A percentile compares a stretch with the other conserved stretches of the same genome.
phyloP scores from a whole-genome alignment of 140 eudicot species.

The Flaveria floridana region DNA sequence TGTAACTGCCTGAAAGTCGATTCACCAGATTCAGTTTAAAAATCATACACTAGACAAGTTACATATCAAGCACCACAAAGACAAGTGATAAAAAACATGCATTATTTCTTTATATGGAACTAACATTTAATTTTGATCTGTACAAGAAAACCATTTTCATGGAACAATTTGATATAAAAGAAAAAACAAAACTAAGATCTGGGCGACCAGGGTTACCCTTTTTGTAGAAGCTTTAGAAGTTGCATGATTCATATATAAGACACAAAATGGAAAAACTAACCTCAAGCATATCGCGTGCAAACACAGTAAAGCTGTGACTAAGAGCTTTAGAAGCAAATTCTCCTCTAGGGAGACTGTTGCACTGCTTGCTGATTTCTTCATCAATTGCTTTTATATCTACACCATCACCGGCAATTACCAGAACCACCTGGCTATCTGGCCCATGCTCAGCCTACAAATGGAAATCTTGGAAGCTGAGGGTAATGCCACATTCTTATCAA shows the following conservation, averaged over 20 bases:
- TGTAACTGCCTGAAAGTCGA: conserved; percentile 60
- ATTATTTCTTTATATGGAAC: too few species aligned
- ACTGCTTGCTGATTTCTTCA: conserved; percentile 75
- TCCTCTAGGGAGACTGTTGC: conserved; percentile 84
- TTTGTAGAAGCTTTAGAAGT: background rate
- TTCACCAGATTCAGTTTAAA: background rate
- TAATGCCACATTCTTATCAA: background rate
- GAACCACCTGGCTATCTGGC: conserved; percentile 97
- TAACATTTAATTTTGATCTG: too few species aligned
- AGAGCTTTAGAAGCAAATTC: conserved; percentile 85
- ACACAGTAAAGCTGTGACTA: conserved; percentile 82
- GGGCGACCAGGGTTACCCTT: background rate
- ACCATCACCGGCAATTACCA: conserved; percentile 88
- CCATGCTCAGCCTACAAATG: conserved; percentile 96
- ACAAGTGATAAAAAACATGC: too few species aligned
- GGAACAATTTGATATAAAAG: too few species aligned
- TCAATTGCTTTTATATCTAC: conserved; percentile 61
- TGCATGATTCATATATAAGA: background rate
- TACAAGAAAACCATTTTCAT: too few species aligned
- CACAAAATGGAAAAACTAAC: conserved; percentile 36
- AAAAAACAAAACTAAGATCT: too few species aligned
- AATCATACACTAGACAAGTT: too few species aligned
- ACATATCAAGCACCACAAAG: too few species aligned
- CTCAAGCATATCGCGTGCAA: conserved; percentile 96
- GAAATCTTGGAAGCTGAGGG: conserved; percentile 20